A percentile compares a stretch with the other conserved stretches of the same genome.
Evolutionary conservation across 1,139 yeast species (phyloP).

Genomic region (Nadsonia commutata): DNA sequence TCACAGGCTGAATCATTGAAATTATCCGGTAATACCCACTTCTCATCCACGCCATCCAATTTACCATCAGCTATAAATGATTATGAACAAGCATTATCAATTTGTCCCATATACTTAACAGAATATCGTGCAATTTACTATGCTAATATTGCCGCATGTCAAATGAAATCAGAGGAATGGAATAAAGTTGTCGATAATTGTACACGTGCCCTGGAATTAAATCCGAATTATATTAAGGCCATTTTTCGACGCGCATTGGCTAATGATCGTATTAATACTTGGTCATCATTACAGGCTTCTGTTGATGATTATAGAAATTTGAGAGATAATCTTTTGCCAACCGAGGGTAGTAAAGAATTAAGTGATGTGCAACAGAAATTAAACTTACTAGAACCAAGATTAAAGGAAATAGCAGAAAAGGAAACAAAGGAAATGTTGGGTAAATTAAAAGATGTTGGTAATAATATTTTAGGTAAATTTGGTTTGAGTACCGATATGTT

Average conservation of each 20-base stretch:
- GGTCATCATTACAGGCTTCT: slow-evolving; percentile 17
- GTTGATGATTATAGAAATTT: slow-evolving; percentile 14
- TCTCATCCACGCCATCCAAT: slow-evolving; percentile 24
- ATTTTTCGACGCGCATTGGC: slow-evolving; percentile 58
- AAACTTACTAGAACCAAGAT: slow-evolving; percentile 10
- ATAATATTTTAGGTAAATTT: slow-evolving; percentile 17
- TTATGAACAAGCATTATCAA: slow-evolving; percentile 50
- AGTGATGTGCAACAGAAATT: slow-evolving; percentile 4
- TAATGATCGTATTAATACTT: slow-evolving; percentile 23
- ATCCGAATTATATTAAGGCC: slow-evolving; percentile 87
- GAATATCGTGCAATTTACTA: slow-evolving; percentile 46
- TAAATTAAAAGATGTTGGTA: slow-evolving; percentile 20
- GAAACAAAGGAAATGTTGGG: slow-evolving; percentile 19
- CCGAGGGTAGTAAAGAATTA: slow-evolving; percentile 3
- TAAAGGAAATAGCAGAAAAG: slow-evolving; percentile 13
- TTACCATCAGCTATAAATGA: slow-evolving; percentile 37
- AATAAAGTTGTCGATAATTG: slow-evolving; percentile 81
- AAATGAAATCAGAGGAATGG: slow-evolving; percentile 63
- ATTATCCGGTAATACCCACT: slow-evolving; percentile 45
- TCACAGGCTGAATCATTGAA: slow-evolving; percentile 39
- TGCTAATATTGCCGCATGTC: slow-evolving; percentile 84
- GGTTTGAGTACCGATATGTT: slow-evolving; percentile 20
- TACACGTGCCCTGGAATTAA: slow-evolving; percentile 66
- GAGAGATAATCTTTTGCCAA: slow-evolving; percentile 1
- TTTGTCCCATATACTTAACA: slow-evolving; percentile 24